A percentile compares a stretch with the other conserved stretches of the same genome.
Conservation (phyloP, 768 basidiomycete genomes). For the Podaxis carcinomalis region DNA sequence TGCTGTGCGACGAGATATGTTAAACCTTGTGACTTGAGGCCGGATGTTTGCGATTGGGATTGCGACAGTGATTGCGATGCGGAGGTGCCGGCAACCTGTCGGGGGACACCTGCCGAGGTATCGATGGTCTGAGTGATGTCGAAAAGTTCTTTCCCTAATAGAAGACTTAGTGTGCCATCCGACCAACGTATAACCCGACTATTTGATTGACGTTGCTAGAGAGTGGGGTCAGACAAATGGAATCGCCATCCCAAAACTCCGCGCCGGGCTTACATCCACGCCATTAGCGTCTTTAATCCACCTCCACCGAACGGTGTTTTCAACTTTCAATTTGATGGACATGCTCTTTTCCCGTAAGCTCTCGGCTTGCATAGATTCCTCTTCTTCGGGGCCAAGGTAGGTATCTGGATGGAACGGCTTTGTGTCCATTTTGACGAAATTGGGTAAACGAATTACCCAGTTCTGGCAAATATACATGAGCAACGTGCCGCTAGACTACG, state of each 20-base stretch:
- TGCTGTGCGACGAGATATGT: conserved; percentile 90
- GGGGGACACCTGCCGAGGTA: conserved; percentile 62
- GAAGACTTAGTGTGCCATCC: conserved; percentile 87
- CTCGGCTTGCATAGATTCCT: conserved; percentile 51
- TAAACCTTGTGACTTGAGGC: conserved; percentile 62
- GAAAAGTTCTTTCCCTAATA: conserved; percentile 91
- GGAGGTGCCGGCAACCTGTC: conserved; percentile 49
- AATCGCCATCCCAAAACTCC: not conserved
- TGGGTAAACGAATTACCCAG: conserved; percentile 94
- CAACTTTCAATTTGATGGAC: conserved; percentile 83
- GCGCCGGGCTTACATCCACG: conserved; percentile 57
- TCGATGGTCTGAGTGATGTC: conserved; percentile 82
- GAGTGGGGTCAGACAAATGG: conserved; percentile 2
- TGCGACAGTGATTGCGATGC: conserved; percentile 38
- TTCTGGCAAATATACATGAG: conserved; percentile 41
- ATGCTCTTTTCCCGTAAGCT: conserved; percentile 74
- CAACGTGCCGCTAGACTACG: not conserved
- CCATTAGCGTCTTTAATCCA: conserved; percentile 81
- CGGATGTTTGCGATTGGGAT: conserved; percentile 28
- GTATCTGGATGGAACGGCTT: conserved; percentile 88
- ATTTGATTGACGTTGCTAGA: conserved; percentile 82
- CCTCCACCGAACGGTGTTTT: conserved; percentile 94
- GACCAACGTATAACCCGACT: conserved; percentile 93
- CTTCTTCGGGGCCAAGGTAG: conserved; percentile 80
- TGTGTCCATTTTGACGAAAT: conserved; percentile 85